Percentiles rank a stretch among this genome's conserved stretches.
phyloP scores from a whole-genome alignment of 2,329 filamentous ascomycete genomes.

The Talaromyces sp. region DNA sequence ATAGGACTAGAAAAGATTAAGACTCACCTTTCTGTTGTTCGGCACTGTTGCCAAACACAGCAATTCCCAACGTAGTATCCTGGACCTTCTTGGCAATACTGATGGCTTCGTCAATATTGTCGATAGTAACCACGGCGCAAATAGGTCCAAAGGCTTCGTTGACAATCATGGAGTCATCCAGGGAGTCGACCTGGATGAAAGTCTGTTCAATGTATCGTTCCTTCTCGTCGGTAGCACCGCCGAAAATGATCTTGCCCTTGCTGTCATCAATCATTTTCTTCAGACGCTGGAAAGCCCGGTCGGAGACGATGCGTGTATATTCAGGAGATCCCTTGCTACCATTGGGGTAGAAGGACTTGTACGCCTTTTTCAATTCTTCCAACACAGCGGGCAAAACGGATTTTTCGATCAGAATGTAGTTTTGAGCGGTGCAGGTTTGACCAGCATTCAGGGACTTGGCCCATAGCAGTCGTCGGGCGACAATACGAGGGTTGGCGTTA shows the following conservation, averaged over 20 bases:
- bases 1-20: background rate
- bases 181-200: conserved; percentile 72
- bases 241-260: conserved; percentile 78
- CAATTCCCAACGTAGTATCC: conserved; percentile 76
- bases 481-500: conserved; percentile 71
- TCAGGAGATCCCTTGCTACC: conserved; percentile 70
- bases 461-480: conserved; percentile 81
- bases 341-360: conserved; percentile 75
- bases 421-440: conserved; percentile 88
- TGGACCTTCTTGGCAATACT: conserved; percentile 73
- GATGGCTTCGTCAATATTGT: conserved; percentile 80
- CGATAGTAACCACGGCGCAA: conserved; percentile 73
- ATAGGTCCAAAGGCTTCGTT: conserved; percentile 94
- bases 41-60: conserved; percentile 74
- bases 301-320: conserved; percentile 75
- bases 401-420: conserved; percentile 82
- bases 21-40: conserved; percentile 68
- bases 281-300: conserved; percentile 70
- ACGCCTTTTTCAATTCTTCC: conserved; percentile 63
- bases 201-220: conserved; percentile 87
- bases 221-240: conserved; percentile 74
- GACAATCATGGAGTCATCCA: conserved; percentile 69
- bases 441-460: conserved; percentile 81
- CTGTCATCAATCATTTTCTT: conserved; percentile 87
- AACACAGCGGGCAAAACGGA: conserved; percentile 67